phyloP scores from a whole-genome alignment of 2,329 filamentous ascomycete genomes.

The Claviceps capensis region DNA sequence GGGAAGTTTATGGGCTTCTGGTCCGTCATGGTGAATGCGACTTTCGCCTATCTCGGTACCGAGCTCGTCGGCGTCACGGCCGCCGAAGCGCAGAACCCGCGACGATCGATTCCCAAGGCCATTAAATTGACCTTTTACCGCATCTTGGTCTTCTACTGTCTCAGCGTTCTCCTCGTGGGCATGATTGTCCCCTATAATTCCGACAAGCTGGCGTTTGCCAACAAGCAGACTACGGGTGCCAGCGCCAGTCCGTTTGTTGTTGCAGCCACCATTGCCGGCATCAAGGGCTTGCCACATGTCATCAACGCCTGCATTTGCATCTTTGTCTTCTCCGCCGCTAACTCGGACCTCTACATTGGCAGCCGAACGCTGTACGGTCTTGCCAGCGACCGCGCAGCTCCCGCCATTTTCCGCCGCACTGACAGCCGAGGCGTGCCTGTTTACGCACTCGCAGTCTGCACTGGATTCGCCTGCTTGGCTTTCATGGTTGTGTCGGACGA shows the following conservation, averaged over 20 bases:
- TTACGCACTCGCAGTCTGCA: slow-evolving; percentile 46
- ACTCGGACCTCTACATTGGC: slow-evolving; percentile 66
- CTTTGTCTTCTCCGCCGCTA: slow-evolving; percentile 65
- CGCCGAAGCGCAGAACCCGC: slow-evolving; percentile 67
- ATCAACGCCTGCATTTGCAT: slow-evolving; percentile 62
- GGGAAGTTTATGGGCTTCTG: slow-evolving; percentile 51
- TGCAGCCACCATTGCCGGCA: slow-evolving; percentile 51
- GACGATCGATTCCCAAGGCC: slow-evolving; percentile 60
- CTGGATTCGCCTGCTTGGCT: slow-evolving; percentile 51
- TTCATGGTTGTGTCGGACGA: slow-evolving; percentile 51
- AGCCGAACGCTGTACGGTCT: slow-evolving; percentile 62
- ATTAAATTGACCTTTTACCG: slow-evolving; percentile 74
- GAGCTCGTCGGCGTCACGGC: slow-evolving; percentile 69
- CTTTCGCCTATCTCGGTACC: slow-evolving; percentile 66
- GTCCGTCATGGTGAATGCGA: slow-evolving; percentile 61
- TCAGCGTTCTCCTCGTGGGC: slow-evolving; percentile 60
- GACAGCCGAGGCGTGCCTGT: slow-evolving; percentile 59
- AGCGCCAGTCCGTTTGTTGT: slow-evolving; percentile 59
- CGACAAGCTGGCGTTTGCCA: slow-evolving; percentile 42
- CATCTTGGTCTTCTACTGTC: slow-evolving; percentile 67
- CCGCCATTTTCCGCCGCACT: slow-evolving; percentile 56
- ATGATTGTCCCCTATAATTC: slow-evolving; percentile 66
- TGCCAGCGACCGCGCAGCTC: slow-evolving; percentile 57
- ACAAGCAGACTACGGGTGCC: slow-evolving; percentile 21
- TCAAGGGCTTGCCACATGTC: slow-evolving; percentile 49